Evolutionary conservation across 371 early-diverging fungal species (phyloP).

Genomic region (Mortierella sp.): DNA sequence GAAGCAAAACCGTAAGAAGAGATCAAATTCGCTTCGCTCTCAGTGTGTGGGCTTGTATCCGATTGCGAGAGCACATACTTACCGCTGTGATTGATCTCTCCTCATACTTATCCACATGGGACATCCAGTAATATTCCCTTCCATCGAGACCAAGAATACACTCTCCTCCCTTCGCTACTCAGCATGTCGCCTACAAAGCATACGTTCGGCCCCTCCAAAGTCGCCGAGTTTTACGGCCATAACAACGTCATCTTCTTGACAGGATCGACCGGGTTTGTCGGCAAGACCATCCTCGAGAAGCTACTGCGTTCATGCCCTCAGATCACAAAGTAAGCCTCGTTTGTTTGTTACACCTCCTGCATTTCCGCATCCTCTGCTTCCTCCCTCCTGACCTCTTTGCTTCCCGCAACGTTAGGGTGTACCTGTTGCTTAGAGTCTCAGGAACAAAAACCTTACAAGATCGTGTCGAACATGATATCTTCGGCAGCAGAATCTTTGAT

Average conservation of each 20-base stretch:
- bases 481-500: constrained; percentile 51
- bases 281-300: constrained; percentile 70
- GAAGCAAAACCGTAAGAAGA: too few species aligned
- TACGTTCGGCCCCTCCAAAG: constrained; percentile 39
- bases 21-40: too few species aligned
- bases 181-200: constrained; percentile 14
- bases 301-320: constrained; percentile 54
- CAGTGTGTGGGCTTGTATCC: too few species aligned
- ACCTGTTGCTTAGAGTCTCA: constrained; percentile 42
- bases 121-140: background rate
- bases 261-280: constrained; percentile 72
- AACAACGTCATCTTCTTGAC: constrained; percentile 62
- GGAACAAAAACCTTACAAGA: constrained; percentile 44
- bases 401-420: constrained; percentile 25
- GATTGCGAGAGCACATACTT: too few species aligned
- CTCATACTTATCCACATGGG: too few species aligned
- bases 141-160: background rate
- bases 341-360: too few species aligned
- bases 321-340: constrained; percentile 36
- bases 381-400: background rate
- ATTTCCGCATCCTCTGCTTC: background rate
- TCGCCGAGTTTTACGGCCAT: constrained; percentile 38
- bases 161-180: background rate
- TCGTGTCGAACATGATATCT: constrained; percentile 45
- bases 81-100: background rate